Percentiles rank a stretch among this genome's conserved stretches.
Evolutionary conservation across 1,284 basidiomycete species (phyloP).

Genomic region (Quambalaria eucalypti): DNA sequence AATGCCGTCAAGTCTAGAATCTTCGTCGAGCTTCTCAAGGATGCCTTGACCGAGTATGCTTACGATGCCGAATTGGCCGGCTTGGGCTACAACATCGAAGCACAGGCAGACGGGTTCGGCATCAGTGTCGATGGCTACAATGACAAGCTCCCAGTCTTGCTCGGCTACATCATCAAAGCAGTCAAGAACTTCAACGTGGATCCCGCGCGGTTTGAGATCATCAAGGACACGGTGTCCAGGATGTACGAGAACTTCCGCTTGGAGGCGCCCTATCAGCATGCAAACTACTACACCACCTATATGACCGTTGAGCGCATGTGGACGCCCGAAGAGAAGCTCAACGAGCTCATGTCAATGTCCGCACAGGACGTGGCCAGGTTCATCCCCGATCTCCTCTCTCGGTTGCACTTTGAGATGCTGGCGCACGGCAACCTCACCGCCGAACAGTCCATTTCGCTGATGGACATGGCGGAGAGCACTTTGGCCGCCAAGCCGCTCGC

Average conservation of each 20-base stretch:
- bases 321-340: conserved; percentile 72
- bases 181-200: conserved; percentile 63
- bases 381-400: conserved; percentile 58
- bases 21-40: conserved; percentile 77
- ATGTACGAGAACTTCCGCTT: conserved; percentile 65
- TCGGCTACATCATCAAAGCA: conserved; percentile 66
- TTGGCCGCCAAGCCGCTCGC: conserved; percentile 55
- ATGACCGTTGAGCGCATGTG: conserved; percentile 64
- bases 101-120: conserved; percentile 62
- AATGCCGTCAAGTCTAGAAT: conserved; percentile 54
- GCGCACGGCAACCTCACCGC: conserved; percentile 76
- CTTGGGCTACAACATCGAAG: conserved; percentile 65
- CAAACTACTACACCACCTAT: conserved; percentile 69
- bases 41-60: conserved; percentile 78
- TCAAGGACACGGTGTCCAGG: conserved; percentile 66
- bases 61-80: conserved; percentile 92
- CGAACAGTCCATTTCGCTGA: conserved; percentile 69
- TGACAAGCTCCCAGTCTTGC: conserved; percentile 76
- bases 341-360: conserved; percentile 65
- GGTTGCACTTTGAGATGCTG: conserved; percentile 66
- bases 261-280: conserved; percentile 71
- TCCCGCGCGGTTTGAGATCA: conserved; percentile 65
- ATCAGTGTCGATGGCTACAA: conserved; percentile 78
- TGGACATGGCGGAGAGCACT: conserved; percentile 63
- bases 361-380: conserved; percentile 66